A percentile compares a stretch with the other conserved stretches of the same genome.
These are phyloP conservation scores for Mycena belliarum DNA, from an alignment of 768 basidiomycete genomes.

Conservation along the genomic window DNA sequence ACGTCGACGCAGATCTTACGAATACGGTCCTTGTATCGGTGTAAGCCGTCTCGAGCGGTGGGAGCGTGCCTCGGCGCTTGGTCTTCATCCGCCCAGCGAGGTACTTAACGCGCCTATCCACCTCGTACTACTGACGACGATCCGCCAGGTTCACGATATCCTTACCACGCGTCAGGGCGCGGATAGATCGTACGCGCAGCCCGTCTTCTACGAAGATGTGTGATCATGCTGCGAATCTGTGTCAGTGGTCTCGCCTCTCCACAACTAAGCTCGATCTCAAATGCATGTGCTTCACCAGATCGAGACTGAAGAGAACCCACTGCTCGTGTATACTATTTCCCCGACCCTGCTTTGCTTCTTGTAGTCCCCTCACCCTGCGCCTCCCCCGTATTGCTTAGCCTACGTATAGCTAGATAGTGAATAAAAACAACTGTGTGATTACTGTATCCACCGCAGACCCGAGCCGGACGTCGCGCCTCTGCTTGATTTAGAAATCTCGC, in stretches of 20 bases:
- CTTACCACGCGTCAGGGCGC: slow-evolving; percentile 67
- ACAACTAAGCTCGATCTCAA: not conserved
- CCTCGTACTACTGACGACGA: not conserved
- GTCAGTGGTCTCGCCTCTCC: not conserved
- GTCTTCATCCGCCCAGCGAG: slow-evolving; percentile 78
- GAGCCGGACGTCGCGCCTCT: no score
- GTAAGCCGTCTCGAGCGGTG: slow-evolving; percentile 84
- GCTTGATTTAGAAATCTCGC: no score
- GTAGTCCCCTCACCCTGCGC: no score
- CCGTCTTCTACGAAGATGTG: slow-evolving; percentile 58
- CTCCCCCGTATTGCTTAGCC: not conserved
- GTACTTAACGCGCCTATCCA: slow-evolving; percentile 36
- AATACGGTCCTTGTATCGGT: slow-evolving; percentile 81
- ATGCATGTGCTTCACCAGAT: not conserved
- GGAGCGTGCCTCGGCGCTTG: slow-evolving; percentile 79
- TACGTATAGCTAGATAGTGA: slow-evolving; percentile 13
- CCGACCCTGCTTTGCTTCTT: not conserved
- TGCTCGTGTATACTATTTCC: slow-evolving; percentile 5
- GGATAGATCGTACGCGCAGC: slow-evolving; percentile 57
- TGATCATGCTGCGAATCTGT: slow-evolving; percentile 20
- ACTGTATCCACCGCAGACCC: no score
- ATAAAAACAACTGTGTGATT: not conserved
- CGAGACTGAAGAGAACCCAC: not conserved
- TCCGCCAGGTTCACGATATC: slow-evolving; percentile 71
- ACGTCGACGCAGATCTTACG: slow-evolving; percentile 53